Evolutionary conservation across 169 alveolate genomes (phyloP).

Genomic region (Plasmodium malariae): DNA sequence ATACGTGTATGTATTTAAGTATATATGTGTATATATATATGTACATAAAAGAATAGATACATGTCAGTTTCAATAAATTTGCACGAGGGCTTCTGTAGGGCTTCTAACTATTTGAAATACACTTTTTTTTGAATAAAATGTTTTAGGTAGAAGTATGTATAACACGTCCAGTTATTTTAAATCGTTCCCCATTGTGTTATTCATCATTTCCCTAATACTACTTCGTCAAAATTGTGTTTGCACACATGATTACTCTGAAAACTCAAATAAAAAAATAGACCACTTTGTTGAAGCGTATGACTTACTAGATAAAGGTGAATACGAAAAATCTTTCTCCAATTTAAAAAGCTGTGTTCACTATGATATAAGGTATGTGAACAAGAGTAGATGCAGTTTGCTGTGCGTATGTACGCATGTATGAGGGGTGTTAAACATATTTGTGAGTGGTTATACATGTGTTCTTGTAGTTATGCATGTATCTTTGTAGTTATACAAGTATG

Average conservation of each 20-base stretch:
- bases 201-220: slow-evolving; percentile 5
- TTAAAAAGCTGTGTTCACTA: slow-evolving; percentile 53
- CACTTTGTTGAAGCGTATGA: slow-evolving; percentile 56
- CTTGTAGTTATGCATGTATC: no score
- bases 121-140: slow-evolving; percentile 20
- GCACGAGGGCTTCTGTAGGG: not conserved
- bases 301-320: slow-evolving; percentile 44
- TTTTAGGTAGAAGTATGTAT: slow-evolving; percentile 48
- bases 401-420: no score
- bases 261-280: slow-evolving; percentile 6
- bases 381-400: no score
- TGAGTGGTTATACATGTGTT: no score
- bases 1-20: not conserved
- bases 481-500: no score
- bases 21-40: no score
- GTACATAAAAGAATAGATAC: no score
- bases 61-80: not conserved
- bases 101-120: not conserved
- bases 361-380: slow-evolving; percentile 32
- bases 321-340: slow-evolving; percentile 36
- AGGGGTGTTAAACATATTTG: no score
- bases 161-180: slow-evolving; percentile 13
- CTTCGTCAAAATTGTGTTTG: not conserved
- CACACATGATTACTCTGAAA: slow-evolving; percentile 15
- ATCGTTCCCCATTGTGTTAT: not conserved